phyloP scores from a whole-genome alignment of 768 basidiomycete genomes.

The Rhodotorula paludigena region DNA sequence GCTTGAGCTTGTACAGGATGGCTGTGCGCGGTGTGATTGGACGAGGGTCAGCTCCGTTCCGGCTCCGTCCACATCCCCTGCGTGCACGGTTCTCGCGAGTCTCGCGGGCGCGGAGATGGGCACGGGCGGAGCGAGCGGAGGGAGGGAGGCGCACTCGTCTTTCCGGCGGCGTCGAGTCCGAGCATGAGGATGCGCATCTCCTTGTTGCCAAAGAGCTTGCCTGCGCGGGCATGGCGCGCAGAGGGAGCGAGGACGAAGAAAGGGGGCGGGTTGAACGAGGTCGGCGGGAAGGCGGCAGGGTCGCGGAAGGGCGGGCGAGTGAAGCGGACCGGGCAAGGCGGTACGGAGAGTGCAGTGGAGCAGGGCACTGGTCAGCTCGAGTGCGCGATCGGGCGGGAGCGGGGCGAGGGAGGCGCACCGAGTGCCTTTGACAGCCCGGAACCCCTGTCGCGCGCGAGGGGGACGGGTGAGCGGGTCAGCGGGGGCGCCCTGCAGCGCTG shows the following conservation, averaged over 20 bases:
- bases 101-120: too few species aligned
- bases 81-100: not conserved
- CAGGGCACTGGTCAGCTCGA: not conserved
- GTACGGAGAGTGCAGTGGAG: too few species aligned
- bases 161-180: constrained; percentile 94
- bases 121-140: not conserved
- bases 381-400: not conserved
- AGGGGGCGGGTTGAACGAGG: not conserved
- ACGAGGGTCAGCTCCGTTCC: not conserved
- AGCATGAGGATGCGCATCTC: constrained; percentile 84
- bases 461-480: not conserved
- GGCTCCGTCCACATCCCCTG: not conserved
- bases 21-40: constrained; percentile 53
- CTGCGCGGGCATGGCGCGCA: not conserved
- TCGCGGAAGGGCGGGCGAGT: not conserved
- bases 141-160: constrained; percentile 71
- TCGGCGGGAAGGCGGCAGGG: not conserved
- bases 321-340: too few species aligned
- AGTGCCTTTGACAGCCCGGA: constrained; percentile 29
- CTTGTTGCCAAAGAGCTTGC: constrained; percentile 82
- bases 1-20: constrained; percentile 96
- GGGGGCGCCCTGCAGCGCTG: too few species aligned
- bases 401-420: not conserved
- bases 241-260: not conserved
- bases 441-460: not conserved